Conservation (phyloP, 768 basidiomycete species). For the Russula virescens region DNA sequence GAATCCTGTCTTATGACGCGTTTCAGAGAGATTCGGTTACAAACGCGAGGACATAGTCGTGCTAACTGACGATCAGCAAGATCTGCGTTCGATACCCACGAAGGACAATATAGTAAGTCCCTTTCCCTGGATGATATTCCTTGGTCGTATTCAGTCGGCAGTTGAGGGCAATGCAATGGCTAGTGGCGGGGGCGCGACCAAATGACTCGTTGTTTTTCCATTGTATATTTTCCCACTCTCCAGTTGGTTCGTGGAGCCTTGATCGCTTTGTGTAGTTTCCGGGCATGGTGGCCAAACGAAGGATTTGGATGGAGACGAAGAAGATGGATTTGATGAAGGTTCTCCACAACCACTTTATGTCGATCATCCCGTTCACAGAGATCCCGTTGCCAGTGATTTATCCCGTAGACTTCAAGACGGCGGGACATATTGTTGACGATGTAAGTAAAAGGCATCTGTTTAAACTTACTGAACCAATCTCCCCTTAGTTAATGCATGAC, state of each 20-base stretch:
- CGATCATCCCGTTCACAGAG: neutral
- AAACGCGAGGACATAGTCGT: slow-evolving; percentile 51
- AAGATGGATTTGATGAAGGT: slow-evolving; percentile 79
- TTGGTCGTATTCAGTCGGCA: slow-evolving; percentile 20
- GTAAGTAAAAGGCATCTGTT: slow-evolving; percentile 32
- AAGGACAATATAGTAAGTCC: slow-evolving; percentile 45
- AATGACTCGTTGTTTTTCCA: slow-evolving; percentile 53
- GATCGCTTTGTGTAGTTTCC: slow-evolving; percentile 48
- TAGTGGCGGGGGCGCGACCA: slow-evolving; percentile 47
- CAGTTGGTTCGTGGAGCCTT: neutral
- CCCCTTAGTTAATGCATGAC: slow-evolving; percentile 35
- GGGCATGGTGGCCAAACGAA: slow-evolving; percentile 92
- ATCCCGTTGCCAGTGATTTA: slow-evolving; percentile 60
- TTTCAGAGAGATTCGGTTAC: slow-evolving; percentile 41
- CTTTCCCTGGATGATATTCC: neutral
- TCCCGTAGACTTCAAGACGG: slow-evolving; percentile 76
- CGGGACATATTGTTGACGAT: slow-evolving; percentile 77
- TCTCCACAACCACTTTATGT: neutral
- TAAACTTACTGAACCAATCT: neutral
- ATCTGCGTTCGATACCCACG: slow-evolving; percentile 45
- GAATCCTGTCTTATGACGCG: neutral
- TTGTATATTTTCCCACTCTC: slow-evolving; percentile 30
- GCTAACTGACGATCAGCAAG: slow-evolving; percentile 45
- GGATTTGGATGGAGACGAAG: slow-evolving; percentile 73
- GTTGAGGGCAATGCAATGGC: slow-evolving; percentile 53